Base-by-base conservation (phyloP, 257 asterid genomes). In the Penstemon newberryi region DNA sequence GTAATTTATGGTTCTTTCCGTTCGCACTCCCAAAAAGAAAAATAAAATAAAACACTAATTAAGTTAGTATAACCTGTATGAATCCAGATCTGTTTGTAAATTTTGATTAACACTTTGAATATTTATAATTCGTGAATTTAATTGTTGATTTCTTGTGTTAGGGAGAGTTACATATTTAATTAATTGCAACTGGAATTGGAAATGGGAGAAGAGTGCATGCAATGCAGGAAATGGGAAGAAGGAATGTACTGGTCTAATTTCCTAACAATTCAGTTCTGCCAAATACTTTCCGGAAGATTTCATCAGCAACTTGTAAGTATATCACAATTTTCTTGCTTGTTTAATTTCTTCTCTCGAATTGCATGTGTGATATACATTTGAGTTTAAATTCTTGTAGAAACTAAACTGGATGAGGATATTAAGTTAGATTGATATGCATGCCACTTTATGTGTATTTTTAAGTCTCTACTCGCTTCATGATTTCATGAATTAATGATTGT, bases 141-240 rank as follows among this genome's bases (percentile, higher is more conserved):
- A 42, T 53, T 42, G 9, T 49, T n/a, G 39, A 38, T n/a, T 56
- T 60, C 15, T 65, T 13, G 3, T 12, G 9, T n/a, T 50, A 51
- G 4, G 4, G 46, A 9, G 33, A 25, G 33, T 50, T 65, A 7
- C 42, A 52, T 56, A 25, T 57, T 25, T 25, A 25, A 25, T 25
- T 25, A 25, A 25, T 47, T 45, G 76, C 41, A 36, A 11, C 33
- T 25, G 33, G 33, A 25, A 25, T 25, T 25, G 59, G n/a, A 65
- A 42, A 79, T 81, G 84, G 68, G 56, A 41, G 76, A 66, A 38
- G 75, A 74, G 3, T 67, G 79, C 72, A 25, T 67, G 62, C 69
- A 62, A 19, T 74, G 76, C 64, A 65, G 43, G 57, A 75, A 66
- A 6, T 49, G 80, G 74, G 81, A 81, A 76, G 86, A 83, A 73